These are phyloP conservation scores for Filobasidium wieringae DNA, from an alignment of 768 basidiomycete genomes.

Conservation along the genomic window DNA sequence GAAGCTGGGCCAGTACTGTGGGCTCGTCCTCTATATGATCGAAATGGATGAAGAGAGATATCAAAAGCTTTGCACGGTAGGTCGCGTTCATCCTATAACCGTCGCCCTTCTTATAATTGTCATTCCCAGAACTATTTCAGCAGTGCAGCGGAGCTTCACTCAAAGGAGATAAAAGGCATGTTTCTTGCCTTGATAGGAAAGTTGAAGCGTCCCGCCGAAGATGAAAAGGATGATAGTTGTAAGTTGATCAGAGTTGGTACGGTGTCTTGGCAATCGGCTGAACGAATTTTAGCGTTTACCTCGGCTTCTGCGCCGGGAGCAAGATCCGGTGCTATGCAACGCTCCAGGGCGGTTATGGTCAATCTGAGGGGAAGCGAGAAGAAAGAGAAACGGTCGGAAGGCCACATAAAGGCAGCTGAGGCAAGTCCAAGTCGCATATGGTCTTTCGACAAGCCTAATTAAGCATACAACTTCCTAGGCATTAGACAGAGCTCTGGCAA, in stretches of 20 bases:
- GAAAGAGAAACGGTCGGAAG: conserved; percentile 50
- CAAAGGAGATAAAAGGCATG: conserved; percentile 63
- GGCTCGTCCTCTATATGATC: conserved; percentile 80
- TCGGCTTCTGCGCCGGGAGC: conserved; percentile 33
- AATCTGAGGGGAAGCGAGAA: conserved; percentile 43
- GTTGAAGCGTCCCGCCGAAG: conserved; percentile 58
- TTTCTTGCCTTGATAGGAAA: conserved; percentile 50
- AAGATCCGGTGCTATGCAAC: conserved; percentile 53
- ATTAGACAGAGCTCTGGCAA: conserved; percentile 60
- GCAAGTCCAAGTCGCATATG: conserved; percentile 41
- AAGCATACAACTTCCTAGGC: conserved; percentile 46
- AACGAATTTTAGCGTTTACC: conserved; percentile 21
- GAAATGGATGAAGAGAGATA: conserved; percentile 90
- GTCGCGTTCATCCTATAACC: conserved; percentile 31
- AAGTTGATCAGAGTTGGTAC: too few species aligned
- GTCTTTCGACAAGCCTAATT: background rate
- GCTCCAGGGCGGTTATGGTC: conserved; percentile 75
- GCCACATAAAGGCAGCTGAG: conserved; percentile 59
- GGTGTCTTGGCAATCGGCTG: too few species aligned
- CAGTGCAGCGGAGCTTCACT: conserved; percentile 68
- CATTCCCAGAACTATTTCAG: conserved; percentile 71
- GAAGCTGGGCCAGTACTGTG: conserved; percentile 77
- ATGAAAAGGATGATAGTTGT: conserved; percentile 61
- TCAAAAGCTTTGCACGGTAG: conserved; percentile 75
- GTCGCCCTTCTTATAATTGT: background rate